Conservation (phyloP, 345 rosid species). For the Tarenaya hassleriana region DNA sequence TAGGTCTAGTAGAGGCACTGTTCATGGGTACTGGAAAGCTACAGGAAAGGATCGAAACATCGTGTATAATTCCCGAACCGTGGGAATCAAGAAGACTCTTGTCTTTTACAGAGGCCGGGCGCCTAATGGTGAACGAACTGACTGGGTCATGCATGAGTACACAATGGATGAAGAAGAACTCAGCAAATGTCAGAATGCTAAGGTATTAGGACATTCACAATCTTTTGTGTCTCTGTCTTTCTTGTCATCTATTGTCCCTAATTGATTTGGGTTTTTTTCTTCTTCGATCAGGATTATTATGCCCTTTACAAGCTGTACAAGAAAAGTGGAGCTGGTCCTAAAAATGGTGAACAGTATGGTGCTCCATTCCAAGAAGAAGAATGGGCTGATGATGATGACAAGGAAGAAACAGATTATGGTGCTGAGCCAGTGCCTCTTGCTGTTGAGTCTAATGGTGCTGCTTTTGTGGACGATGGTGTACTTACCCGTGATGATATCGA, state of each 20-base stretch:
- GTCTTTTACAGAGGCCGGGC: conserved; percentile 83
- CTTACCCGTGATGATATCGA: conserved; percentile 15
- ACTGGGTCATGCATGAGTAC: conserved; percentile 98
- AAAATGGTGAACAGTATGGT: conserved; percentile 94
- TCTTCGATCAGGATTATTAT: conserved; percentile 46
- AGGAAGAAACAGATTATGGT: neutral
- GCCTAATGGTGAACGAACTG: conserved; percentile 70
- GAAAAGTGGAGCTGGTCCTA: conserved; percentile 95
- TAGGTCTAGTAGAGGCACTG: conserved; percentile 79
- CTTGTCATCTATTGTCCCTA: neutral
- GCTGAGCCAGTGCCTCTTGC: conserved; percentile 1
- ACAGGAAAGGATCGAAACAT: conserved; percentile 76
- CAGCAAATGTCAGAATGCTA: conserved; percentile 49
- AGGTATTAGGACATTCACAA: conserved; percentile 28
- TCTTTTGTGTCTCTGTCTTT: neutral
- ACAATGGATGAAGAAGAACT: conserved; percentile 72
- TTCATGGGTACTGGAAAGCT: conserved; percentile 78
- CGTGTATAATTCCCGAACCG: conserved; percentile 43
- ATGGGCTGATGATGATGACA: conserved; percentile 58
- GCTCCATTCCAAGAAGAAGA: conserved; percentile 90
- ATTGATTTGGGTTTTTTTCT: conserved; percentile 4
- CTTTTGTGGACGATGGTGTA: neutral
- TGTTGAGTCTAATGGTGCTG: neutral
- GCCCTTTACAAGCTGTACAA: conserved; percentile 78
- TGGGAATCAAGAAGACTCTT: conserved; percentile 81